Evolutionary conservation across 2,329 filamentous ascomycete genomes (phyloP), one percentile per base, ranked within the genome.

Genomic region (Cordyceps pruinosa): DNA sequence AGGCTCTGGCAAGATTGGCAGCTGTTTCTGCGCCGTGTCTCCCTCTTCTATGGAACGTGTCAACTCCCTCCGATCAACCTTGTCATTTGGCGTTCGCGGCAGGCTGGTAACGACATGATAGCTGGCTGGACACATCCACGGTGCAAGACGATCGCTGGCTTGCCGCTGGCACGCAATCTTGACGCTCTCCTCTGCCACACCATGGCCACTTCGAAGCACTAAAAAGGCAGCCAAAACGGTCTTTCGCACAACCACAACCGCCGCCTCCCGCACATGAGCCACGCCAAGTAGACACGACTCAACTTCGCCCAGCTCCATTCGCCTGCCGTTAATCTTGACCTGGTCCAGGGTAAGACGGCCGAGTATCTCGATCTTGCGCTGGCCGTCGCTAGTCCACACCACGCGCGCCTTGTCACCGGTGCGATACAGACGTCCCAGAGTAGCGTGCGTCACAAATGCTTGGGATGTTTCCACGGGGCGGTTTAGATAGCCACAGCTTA

Each of bases 201-300:
- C 15, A 15, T 21, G 9, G 9, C 1, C 23, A 23, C 12, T 37
- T 17, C 23, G 47, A 17, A 50, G 34, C 17, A 50, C 47, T 15
- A 50, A 7, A 26, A 42, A 52, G 6, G 37, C 55, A 26, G 21
- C 30, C 47, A 39, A 48, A 28, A 50, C 41, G 46, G 12, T 32
- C 2, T 26, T 19, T 35, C 37, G 45, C 25, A 49, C 77, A 81
- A 68, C 79, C 84, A 59, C 77, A 37, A 81, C 1, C 77, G 76
- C 0, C 70, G 68, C 9, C 68, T 75, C 67, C 60, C 72, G 13
- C 65, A 62, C 3, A 69, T 70, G 1, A 5, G 23, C 19, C 28
- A 46, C 51, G 3, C 19, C 3, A 4, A 41, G 37, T 13, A 54
- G 8, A 17, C 19, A 25, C 28, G 34, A 28, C 30, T 55, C 52